A percentile compares a stretch with the other conserved stretches of the same genome.
These are phyloP conservation scores for Mytilinidion resinicola DNA, from an alignment of 495 filamentous ascomycete species.

Conservation along the genomic window DNA sequence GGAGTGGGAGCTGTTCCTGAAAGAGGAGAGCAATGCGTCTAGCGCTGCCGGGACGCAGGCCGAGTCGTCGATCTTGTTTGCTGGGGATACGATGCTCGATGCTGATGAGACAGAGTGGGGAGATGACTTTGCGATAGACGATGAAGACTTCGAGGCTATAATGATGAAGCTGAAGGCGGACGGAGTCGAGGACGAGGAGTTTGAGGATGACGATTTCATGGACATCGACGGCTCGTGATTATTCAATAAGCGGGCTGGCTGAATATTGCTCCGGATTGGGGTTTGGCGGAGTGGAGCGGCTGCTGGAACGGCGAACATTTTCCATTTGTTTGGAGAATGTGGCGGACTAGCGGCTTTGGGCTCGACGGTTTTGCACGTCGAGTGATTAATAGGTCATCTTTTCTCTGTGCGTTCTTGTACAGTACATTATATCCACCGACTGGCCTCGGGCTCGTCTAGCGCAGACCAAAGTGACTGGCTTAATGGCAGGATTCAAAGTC, in stretches of 20 bases:
- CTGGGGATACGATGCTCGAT: conserved; percentile 1
- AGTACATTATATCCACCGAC: no score
- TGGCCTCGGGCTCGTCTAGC: no score
- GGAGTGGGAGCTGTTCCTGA: background rate
- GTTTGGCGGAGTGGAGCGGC: no score
- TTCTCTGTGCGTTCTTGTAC: no score
- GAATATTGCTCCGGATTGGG: background rate
- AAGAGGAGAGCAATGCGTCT: background rate
- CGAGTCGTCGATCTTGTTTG: background rate
- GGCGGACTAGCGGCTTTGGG: no score
- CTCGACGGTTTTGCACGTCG: no score
- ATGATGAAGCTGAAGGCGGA: background rate
- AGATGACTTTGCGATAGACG: background rate
- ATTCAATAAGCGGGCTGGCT: background rate
- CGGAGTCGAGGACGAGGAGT: background rate
- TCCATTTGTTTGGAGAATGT: no score
- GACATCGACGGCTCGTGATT: background rate
- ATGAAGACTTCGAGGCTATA: no score
- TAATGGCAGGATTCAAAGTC: no score
- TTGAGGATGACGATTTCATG: background rate
- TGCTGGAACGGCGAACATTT: no score
- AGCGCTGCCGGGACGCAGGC: background rate
- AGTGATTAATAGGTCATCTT: no score
- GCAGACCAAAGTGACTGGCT: no score
- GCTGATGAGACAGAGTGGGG: background rate